Evolutionary conservation across 2,329 filamentous ascomycete species (phyloP), one percentile per base, ranked within the genome.

Genomic region (Achaetomium macrosporum): DNA sequence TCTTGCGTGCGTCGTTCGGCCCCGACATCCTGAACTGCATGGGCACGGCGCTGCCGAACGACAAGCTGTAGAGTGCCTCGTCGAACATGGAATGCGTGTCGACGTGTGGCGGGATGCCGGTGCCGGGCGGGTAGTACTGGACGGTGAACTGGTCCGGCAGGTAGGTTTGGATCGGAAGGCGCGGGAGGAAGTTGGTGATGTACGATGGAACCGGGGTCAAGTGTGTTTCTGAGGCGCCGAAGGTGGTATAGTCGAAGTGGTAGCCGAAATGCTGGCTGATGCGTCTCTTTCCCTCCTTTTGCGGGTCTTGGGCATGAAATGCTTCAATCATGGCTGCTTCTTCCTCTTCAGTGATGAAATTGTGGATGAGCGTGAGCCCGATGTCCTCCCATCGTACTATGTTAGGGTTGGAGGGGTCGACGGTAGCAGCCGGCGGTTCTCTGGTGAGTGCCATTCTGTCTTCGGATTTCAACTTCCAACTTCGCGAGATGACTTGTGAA

Each of bases 51-150:
- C 67, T 62, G 0, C 74, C 74, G 1, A 75, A 68, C 0, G 72
- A 75, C 1, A 76, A 59, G 11, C 71, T 65, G 51, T 76, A 76
- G 2, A 76, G 67, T 12, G 60, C 57, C 58, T 75, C 71, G 51
- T 71, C 73, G 31, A 69, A 77, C 9, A 71, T 66, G 46, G 67
- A 70, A 64, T 82, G 80, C 3, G 79, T 80, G 65, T 83, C 80
- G 49, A 79, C 79, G 59, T 83, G 80, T 0, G 80, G 80, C 10
- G 80, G 80, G 58, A 83, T 83, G 1, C 80, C 80, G 0, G 75
- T 69, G 6, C 80, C 80, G 0, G 79, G 79, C 0, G 80, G 76
- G 61, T 83, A 83, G 62, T 81, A 75, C 65, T 83, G 79, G 15
- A 82, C 66, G 57, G 78, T 82, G 58, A 83, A 78, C 61, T 83